Base-by-base conservation (phyloP, 306 rosid species). In the Fagus crenata region DNA sequence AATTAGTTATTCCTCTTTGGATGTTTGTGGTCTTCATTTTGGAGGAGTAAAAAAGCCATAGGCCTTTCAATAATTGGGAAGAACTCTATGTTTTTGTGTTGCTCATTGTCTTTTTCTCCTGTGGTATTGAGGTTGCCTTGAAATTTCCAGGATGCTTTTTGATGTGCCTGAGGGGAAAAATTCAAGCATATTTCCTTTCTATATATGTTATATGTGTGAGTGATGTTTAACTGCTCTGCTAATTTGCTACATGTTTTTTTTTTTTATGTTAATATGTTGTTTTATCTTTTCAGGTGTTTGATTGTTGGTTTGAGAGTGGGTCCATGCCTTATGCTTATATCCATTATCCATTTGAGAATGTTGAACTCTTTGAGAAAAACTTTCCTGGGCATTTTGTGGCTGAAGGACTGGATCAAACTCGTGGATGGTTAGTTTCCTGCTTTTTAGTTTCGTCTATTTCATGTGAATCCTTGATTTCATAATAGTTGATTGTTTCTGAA, bases 271-370 rank as follows among this genome's bases (percentile, higher is more conserved):
- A 49, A 75, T 67, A 0, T 17, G 9, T 80, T 76, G 33, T 37
- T 84, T 77, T 41, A 43, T 72, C 49, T 68, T 82, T 89, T 75
- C 91, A 95, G 97, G 97, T 95, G 71, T 95, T 95, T 86, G 99
- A 95, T 84, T 95, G 99, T 81, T 95, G 97, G 99, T 95, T 95
- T 65, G 97, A 95, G 85, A 95, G 99, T 85, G 99, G 99, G 81
- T 90, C 97, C 74, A 95, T 95, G 99, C 99, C 99, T 7, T 95
- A 90, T 82, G 97, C 99, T 0, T 95, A 95, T 78, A 87, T 92
- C 84, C 99, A 95, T 78, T 95, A 95, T 91, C 99, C 97, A 65
- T 95, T 92, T 69, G 97, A 92, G 79, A 95, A 92, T 68, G 85
- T 74, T 15, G 97, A 90, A 81, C 92, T 87, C 54, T 95, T 95